Evolutionary conservation across 495 filamentous ascomycete species (phyloP).

Genomic region (Aspergillus incahuasiensis): DNA sequence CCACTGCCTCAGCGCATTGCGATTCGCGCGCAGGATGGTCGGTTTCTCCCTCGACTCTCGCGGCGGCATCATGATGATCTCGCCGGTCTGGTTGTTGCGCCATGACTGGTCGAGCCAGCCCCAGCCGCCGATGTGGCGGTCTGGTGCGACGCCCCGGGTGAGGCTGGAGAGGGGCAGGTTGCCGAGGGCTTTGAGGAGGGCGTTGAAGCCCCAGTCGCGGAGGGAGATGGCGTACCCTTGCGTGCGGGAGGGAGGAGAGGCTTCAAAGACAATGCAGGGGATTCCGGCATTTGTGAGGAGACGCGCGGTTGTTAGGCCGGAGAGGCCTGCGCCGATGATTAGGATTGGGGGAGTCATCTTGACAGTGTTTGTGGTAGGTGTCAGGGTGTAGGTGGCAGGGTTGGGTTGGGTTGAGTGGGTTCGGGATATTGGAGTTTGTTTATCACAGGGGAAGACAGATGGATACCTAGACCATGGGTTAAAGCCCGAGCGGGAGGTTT

Average conservation of each 20-base stretch:
- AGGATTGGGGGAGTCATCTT: constrained; percentile 33
- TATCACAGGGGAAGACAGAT: neutral
- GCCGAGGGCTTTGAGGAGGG: constrained; percentile 10
- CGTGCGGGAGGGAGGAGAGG: constrained; percentile 7
- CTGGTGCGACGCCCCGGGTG: constrained; percentile 8
- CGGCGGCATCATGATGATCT: neutral
- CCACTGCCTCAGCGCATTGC: constrained; percentile 12
- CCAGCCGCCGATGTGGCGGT: constrained; percentile 12
- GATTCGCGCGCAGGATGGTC: constrained; percentile 10
- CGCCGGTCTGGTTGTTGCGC: neutral
- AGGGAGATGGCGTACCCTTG: constrained; percentile 15
- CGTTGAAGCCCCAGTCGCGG: constrained; percentile 14
- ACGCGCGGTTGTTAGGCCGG: constrained; percentile 47
- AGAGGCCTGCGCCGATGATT: constrained; percentile 49
- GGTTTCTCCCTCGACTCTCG: neutral
- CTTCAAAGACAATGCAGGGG: constrained; percentile 15
- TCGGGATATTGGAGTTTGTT: neutral
- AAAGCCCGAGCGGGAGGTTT: neutral
- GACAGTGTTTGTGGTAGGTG: neutral
- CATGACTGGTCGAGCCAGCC: constrained; percentile 10
- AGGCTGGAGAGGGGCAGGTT: neutral
- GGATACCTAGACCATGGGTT: neutral
- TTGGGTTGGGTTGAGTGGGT: neutral
- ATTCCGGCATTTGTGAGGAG: constrained; percentile 14
- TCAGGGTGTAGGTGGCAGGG: neutral